A percentile compares a stretch with the other conserved stretches of the same genome.
Conservation (phyloP, 75 land plant species). For the Cunninghamia lanceolata region DNA sequence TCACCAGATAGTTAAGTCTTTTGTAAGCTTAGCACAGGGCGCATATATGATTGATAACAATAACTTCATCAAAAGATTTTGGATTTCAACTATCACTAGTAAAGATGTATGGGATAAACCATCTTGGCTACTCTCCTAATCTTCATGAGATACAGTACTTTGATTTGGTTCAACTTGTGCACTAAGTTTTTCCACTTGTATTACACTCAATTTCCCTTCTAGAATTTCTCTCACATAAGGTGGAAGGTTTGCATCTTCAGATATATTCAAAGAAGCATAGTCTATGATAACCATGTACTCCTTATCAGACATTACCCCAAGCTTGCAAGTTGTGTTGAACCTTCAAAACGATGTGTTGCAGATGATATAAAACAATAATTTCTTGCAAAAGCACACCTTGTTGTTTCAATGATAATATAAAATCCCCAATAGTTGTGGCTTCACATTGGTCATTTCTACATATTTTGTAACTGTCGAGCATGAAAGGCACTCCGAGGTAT, state of each 20-base stretch:
- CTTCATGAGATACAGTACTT: constrained; percentile 36
- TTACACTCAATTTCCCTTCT: background rate
- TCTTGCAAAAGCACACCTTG: constrained; percentile 20
- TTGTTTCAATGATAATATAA: constrained; percentile 6
- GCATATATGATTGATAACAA: no score
- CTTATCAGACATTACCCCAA: constrained; percentile 47
- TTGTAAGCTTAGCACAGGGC: no score
- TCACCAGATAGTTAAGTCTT: no score
- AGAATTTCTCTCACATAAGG: constrained; percentile 68
- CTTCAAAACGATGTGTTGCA: constrained; percentile 24
- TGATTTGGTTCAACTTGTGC: constrained; percentile 1
- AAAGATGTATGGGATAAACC: constrained; percentile 51
- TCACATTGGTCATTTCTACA: constrained; percentile 29
- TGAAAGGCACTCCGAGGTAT: no score
- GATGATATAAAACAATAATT: constrained; percentile 18
- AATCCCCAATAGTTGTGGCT: constrained; percentile 12
- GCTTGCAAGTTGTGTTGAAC: constrained; percentile 11
- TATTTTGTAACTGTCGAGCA: no score
- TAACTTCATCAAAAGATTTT: constrained; percentile 71
- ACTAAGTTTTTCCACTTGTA: constrained; percentile 1
- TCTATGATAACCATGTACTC: constrained; percentile 81
- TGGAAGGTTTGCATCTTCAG: constrained; percentile 75
- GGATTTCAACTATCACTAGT: constrained; percentile 63
- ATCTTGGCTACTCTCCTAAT: constrained; percentile 49
- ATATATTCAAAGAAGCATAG: constrained; percentile 69